Base-by-base conservation (phyloP, 2,329 filamentous ascomycete species). In the Ramularia endophylla region DNA sequence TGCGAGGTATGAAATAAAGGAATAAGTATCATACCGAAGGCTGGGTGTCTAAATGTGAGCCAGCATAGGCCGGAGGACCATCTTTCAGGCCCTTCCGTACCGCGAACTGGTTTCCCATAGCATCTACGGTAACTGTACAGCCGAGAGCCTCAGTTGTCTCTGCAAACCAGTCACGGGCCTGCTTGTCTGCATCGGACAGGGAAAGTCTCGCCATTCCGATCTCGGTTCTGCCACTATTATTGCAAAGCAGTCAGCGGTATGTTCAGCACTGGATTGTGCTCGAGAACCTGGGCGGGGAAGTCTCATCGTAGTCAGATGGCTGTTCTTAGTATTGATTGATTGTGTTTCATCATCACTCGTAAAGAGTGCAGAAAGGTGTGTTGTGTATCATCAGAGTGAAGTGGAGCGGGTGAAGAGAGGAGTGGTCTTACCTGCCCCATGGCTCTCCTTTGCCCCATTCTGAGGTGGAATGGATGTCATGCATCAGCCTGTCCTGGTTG, bases 41-140 rank as follows among this genome's bases (percentile, higher is more conserved):
- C 44, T 75, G 71, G 2, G 71, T 74, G 49, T 75, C 72, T 8
- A 75, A 55, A 58, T 89, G 84, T 5, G 78, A 83, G 2, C 84
- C 84, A 19, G 78, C 81, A 47, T 79, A 85, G 1, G 81, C 84
- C 1, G 83, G 74, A 7, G 77, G 70, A 2, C 75, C 75, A 18
- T 75, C 69, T 13, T 71, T 66, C 38, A 74, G 65, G 1, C 85
- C 85, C 3, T 79, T 75, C 2, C 81, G 74, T 3, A 86, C 70
- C 1, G 85, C 83, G 58, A 90, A 92, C 46, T 83, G 84, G 52
- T 90, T 92, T 15, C 85, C 85, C 77, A 90, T 88, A 18, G 77
- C 69, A 58, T 92, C 86, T 1, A 87, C 63, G 0, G 74, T 81
- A 6, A 85, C 71, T 3, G 72, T 70, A 60, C 85, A 90, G 8